Evolutionary conservation across 2,329 filamentous ascomycete genomes (phyloP), one percentile per base, ranked within the genome.

Genomic region (Neonectria ditissima): DNA sequence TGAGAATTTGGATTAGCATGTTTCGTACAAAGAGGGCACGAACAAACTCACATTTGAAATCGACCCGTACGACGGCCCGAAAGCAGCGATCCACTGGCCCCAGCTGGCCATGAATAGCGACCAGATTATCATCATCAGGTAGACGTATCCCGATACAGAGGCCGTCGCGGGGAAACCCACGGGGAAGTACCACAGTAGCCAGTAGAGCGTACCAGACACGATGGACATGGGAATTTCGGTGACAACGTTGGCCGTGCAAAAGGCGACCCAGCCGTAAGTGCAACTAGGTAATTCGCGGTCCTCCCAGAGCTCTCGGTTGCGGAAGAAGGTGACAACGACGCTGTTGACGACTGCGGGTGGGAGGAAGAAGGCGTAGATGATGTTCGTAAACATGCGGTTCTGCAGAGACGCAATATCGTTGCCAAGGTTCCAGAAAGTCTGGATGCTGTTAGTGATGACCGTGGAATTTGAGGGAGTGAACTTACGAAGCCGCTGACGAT

Each of bases 51-150:
- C 79, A 74, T 94, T 93, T 41, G 87, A 88, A 67, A 94, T 92
- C 65, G 93, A 90, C 1, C 90, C 92, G 79, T 93, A 93, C 32
- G 84, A 89, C 0, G 92, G 91, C 0, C 92, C 91, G 76, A 93
- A 94, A 0, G 92, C 92, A 68, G 89, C 91, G 69, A 95, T 93
- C 91, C 91, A 94, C 76, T 93, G 92, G 24, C 91, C 92, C 91
- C 89, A 94, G 67, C 83, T 88, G 28, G 85, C 85, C 75, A 89
- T 86, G 84, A 93, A 94, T 7, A 94, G 77, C 81, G 89, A 92
- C 81, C 93, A 93, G 0, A 94, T 83, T 73, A 94, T 80, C 0
- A 86, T 87, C 90, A 95, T 93, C 20, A 94, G 79, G 80, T 91
- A 94, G 18, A 90, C 86, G 75, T 94, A 94, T 16, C 92, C 92